These are phyloP conservation scores for Dioscorea alata DNA, from an alignment of 106 monocot species.

Conservation along the genomic window DNA sequence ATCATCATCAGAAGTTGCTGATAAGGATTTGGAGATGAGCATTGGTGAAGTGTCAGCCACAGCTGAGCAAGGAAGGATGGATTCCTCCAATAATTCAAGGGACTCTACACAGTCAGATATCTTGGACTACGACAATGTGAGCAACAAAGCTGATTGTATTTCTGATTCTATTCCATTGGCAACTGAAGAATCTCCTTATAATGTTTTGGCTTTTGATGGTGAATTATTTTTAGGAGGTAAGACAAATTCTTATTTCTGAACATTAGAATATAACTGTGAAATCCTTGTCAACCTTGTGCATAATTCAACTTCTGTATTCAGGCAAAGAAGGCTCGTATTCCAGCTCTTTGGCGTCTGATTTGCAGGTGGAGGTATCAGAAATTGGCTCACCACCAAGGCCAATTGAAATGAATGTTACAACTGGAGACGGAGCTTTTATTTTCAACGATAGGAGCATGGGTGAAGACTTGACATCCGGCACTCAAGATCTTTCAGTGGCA, in stretches of 20 bases:
- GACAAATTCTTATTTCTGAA: background rate
- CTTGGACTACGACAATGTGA: conserved; percentile 8
- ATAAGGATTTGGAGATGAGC: conserved; percentile 5
- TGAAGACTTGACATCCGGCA: conserved; percentile 8
- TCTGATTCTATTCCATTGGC: conserved; percentile 77
- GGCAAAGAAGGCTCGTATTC: conserved; percentile 19
- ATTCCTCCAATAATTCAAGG: background rate
- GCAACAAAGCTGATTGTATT: conserved; percentile 29
- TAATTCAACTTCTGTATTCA: conserved; percentile 1
- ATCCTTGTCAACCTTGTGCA: background rate
- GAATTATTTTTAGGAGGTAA: conserved; percentile 20
- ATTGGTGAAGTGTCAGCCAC: conserved; percentile 14
- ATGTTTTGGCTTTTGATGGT: conserved; percentile 20
- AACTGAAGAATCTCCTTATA: conserved; percentile 29
- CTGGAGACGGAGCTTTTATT: background rate
- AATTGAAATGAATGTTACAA: conserved; percentile 2
- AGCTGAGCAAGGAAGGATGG: background rate
- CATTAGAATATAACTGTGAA: background rate
- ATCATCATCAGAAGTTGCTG: conserved; percentile 21
- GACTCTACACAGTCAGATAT: background rate
- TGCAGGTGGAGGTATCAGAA: conserved; percentile 13
- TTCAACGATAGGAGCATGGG: background rate
- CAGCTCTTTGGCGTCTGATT: conserved; percentile 15
- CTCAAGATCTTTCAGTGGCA: conserved; percentile 21
- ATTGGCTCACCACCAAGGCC: conserved; percentile 10